Conservation (phyloP, 257 asterid species). For the Penstemon barbatus region DNA sequence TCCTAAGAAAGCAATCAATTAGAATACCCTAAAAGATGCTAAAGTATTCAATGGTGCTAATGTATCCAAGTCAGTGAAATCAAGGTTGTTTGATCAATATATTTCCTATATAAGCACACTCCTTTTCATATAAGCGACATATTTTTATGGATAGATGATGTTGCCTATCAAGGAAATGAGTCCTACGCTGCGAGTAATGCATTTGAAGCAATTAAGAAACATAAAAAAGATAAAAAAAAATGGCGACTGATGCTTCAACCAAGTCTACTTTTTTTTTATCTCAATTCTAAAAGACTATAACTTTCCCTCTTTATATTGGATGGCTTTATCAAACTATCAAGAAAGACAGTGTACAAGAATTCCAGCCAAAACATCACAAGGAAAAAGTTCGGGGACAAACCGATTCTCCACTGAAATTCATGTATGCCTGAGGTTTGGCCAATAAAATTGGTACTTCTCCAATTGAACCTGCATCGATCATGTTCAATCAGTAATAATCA, state of each 20-base stretch:
- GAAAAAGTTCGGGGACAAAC: conserved; percentile 44
- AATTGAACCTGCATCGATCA: conserved; percentile 68
- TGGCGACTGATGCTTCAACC: not conserved
- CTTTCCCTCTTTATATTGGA: conserved; percentile 6
- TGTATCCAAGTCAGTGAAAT: not conserved
- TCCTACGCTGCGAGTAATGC: conserved; percentile 2
- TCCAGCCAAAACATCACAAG: not conserved
- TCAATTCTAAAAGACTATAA: not conserved
- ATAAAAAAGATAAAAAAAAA: conserved; percentile 3
- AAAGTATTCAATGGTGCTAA: conserved; percentile 2
- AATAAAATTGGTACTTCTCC: conserved; percentile 83
- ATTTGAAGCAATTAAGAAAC: not conserved
- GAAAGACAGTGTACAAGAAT: not conserved
- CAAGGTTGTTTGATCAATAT: not conserved
- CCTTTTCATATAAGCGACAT: not conserved
- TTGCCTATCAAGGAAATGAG: not conserved
- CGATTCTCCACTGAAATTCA: conserved; percentile 95
- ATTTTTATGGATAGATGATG: not conserved
- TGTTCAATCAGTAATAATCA: conserved; percentile 15
- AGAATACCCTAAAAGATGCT: conserved; percentile 4
- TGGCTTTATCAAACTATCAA: conserved; percentile 5
- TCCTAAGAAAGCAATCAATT: not conserved
- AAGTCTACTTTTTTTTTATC: not conserved
- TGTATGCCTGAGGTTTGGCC: conserved; percentile 92
- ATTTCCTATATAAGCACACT: not conserved